phyloP scores from a whole-genome alignment of 495 filamentous ascomycete species.

The Aspergillus steynii region DNA sequence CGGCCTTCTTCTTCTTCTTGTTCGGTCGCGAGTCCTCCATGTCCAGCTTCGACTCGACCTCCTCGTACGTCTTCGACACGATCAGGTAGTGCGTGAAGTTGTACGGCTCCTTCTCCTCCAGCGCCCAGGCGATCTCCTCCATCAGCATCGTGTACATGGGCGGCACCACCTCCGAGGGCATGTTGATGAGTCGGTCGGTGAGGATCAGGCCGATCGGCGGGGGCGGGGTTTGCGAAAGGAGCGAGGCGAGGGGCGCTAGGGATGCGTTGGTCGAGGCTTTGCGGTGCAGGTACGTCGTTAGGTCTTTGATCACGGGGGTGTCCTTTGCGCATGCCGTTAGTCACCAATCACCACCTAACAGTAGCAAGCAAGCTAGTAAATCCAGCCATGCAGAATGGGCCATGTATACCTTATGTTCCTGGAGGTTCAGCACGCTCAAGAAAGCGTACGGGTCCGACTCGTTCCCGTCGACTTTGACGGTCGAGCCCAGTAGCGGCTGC shows the following conservation, averaged over 20 bases:
- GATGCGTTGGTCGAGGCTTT: conserved; percentile 55
- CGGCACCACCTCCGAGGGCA: conserved; percentile 85
- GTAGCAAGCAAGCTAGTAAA: neutral
- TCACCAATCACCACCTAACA: neutral
- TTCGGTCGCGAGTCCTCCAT: conserved; percentile 63
- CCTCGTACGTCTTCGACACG: conserved; percentile 84
- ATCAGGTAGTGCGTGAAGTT: conserved; percentile 91
- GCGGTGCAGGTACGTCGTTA: conserved; percentile 69
- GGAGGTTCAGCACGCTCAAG: conserved; percentile 82
- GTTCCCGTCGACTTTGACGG: conserved; percentile 92
- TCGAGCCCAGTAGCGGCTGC: conserved; percentile 86
- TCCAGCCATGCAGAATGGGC: neutral
- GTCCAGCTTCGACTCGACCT: conserved; percentile 80
- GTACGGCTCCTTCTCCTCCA: conserved; percentile 91
- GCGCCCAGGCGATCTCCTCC: conserved; percentile 87
- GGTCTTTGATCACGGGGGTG: conserved; percentile 65
- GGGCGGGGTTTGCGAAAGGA: conserved; percentile 53
- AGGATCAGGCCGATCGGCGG: conserved; percentile 79
- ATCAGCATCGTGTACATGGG: conserved; percentile 96
- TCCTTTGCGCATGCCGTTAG: conserved; percentile 40
- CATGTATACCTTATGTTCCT: conserved; percentile 63
- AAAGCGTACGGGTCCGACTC: conserved; percentile 95
- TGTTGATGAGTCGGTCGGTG: conserved; percentile 91
- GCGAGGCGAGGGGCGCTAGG: conserved; percentile 51
- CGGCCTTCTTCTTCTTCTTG: conserved; percentile 74